Percentiles rank a stretch among this genome's conserved stretches.
Conservation (phyloP, 306 rosid genomes). For the Citrullus colocynthis region DNA sequence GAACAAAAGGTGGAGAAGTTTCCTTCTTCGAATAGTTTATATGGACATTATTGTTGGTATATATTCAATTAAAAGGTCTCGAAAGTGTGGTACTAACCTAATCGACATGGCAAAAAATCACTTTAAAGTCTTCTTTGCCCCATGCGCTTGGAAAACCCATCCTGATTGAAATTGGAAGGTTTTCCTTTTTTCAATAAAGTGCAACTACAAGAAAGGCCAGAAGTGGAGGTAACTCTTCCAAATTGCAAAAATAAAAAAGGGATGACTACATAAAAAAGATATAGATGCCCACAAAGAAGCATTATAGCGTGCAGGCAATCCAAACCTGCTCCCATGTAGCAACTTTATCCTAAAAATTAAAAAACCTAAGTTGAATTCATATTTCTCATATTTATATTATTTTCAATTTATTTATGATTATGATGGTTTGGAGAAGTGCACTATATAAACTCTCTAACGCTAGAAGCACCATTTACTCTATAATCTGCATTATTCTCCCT, state of each 20-base stretch:
- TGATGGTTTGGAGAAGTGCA: no score
- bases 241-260: neutral
- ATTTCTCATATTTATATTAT: no score
- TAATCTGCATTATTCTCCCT: no score
- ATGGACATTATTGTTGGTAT: neutral
- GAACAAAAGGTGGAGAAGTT: neutral
- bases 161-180: neutral
- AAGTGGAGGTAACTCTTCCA: neutral
- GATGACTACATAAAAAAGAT: neutral
- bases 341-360: neutral
- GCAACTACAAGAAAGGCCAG: neutral
- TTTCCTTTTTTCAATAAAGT: neutral
- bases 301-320: neutral
- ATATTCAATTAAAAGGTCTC: neutral
- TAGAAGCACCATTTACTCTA: no score
- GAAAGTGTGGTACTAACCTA: neutral
- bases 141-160: slow-evolving; percentile 3
- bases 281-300: neutral
- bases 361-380: no score
- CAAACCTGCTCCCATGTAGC: neutral
- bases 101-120: neutral
- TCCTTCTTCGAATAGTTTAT: neutral
- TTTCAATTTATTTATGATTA: no score
- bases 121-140: slow-evolving; percentile 1
- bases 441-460: no score